phyloP scores from a whole-genome alignment of 2,329 filamentous ascomycete genomes.

The Didymella pomorum region DNA sequence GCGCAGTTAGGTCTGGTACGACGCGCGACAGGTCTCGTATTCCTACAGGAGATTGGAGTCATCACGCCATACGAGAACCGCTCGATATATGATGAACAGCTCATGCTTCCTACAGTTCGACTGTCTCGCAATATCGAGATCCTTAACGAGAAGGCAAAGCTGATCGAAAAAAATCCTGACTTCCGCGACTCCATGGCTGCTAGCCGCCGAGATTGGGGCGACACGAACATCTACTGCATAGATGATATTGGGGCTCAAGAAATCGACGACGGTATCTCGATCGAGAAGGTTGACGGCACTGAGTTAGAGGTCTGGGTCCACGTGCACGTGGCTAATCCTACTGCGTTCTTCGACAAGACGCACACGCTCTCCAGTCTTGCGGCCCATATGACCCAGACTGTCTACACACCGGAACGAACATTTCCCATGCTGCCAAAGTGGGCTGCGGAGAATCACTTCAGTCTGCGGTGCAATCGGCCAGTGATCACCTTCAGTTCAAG shows the following conservation, averaged over 20 bases:
- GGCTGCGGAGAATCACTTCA: conserved; percentile 61
- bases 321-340: conserved; percentile 80
- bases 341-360: conserved; percentile 70
- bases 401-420: conserved; percentile 65
- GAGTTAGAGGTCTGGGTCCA: conserved; percentile 74
- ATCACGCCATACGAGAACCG: conserved; percentile 75
- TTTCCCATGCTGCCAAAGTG: conserved; percentile 65
- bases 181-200: conserved; percentile 64
- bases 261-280: conserved; percentile 80
- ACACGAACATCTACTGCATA: conserved; percentile 74
- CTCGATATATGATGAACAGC: conserved; percentile 65
- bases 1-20: conserved; percentile 16
- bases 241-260: conserved; percentile 72
- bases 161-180: conserved; percentile 37
- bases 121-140: conserved; percentile 55
- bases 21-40: conserved; percentile 63
- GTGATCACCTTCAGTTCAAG: conserved; percentile 68
- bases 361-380: conserved; percentile 68
- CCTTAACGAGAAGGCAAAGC: conserved; percentile 47
- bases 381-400: conserved; percentile 63
- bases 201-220: conserved; percentile 66
- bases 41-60: conserved; percentile 78
- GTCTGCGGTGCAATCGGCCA: conserved; percentile 62
- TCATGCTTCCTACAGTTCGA: conserved; percentile 61
- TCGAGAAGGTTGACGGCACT: conserved; percentile 65